Evolutionary conservation across 805 yeast genomes (phyloP), one percentile per base, ranked within the genome.

Genomic region (Yamadazyma takamatsuzukensis): DNA sequence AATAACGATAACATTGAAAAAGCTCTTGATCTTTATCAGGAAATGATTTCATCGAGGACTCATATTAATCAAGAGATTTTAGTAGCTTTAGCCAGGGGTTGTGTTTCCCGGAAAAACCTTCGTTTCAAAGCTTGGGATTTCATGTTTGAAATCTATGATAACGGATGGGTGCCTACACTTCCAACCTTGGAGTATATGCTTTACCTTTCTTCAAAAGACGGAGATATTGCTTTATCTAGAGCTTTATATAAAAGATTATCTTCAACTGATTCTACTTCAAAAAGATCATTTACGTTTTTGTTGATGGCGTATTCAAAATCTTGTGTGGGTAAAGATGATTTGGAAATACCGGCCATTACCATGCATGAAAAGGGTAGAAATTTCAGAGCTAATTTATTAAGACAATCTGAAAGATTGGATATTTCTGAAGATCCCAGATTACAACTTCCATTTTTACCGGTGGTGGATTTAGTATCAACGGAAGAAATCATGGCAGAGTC

Each of bases 11-110:
- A 84, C 34, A 64, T 84, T 10, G 89, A 87, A 39, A 79, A 73
- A 43, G 94, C 88, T 0, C 53, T 89, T 21, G 90, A 84, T 48
- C 63, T 89, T 9, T 83, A 76, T 48, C 73, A 76, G 19, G 97
- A 88, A 49, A 73, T 89, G 82, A 40, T 58, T 5, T 33, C 38
- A 1, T 48, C 49, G 2, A 39, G 44, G 18, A 38, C 58, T 5
- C 54, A 49, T 2, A 16, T 54, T 10, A 63, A 56, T 34, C 72
- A 65, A 37, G 49, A 45, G 17, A 56, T 62, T 8, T 63, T 74
- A 44, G 70, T 74, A 22, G 72, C 77, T 0, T 55, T 87, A 18
- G 84, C 89, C 0, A 69, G 72, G 41, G 86, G 88, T 0, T 85
- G 94, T 51, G 59, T 82, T 2, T 61, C 71, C 5, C 63, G 74